phyloP scores from a whole-genome alignment of 768 basidiomycete genomes.

The Lactarius sp. region DNA sequence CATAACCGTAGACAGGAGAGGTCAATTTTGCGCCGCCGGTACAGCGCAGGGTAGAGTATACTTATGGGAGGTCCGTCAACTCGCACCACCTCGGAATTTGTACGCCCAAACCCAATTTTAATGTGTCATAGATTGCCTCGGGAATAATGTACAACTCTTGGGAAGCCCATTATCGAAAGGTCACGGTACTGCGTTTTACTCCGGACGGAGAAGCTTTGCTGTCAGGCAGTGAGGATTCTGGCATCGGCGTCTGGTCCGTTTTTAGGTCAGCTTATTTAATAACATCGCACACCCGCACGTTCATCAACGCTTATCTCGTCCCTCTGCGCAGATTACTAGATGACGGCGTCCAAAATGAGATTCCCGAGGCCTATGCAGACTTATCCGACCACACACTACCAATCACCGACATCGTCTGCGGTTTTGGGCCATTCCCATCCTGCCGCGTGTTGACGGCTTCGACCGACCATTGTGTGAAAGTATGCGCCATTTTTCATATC shows the following conservation, averaged over 20 bases:
- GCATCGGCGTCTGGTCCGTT: constrained; percentile 84
- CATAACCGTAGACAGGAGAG: constrained; percentile 66
- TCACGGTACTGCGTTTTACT: constrained; percentile 80
- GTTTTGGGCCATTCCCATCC: constrained; percentile 71
- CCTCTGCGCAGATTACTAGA: constrained; percentile 58
- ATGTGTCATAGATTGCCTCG: constrained; percentile 64
- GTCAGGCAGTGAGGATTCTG: constrained; percentile 88
- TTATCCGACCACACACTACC: constrained; percentile 91
- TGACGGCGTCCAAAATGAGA: constrained; percentile 66
- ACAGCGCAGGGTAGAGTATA: constrained; percentile 86
- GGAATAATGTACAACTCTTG: constrained; percentile 88
- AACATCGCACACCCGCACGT: constrained; percentile 4
- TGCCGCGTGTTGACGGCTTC: constrained; percentile 78
- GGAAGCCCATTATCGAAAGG: constrained; percentile 93
- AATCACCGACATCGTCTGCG: constrained; percentile 75
- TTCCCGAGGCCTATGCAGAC: constrained; percentile 70
- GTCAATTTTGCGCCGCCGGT: constrained; percentile 81
- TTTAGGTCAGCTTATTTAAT: constrained; percentile 55
- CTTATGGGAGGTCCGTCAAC: constrained; percentile 82
- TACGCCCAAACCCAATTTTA: constrained; percentile 1
- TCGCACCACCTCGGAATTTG: background rate
- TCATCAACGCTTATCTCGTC: background rate
- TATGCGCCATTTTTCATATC: constrained; percentile 31
- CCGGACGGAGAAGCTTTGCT: constrained; percentile 74
- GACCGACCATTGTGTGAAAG: constrained; percentile 89